These are phyloP conservation scores for Sequoia sempervirens DNA, from an alignment of 75 land plant genomes.

Conservation along the genomic window DNA sequence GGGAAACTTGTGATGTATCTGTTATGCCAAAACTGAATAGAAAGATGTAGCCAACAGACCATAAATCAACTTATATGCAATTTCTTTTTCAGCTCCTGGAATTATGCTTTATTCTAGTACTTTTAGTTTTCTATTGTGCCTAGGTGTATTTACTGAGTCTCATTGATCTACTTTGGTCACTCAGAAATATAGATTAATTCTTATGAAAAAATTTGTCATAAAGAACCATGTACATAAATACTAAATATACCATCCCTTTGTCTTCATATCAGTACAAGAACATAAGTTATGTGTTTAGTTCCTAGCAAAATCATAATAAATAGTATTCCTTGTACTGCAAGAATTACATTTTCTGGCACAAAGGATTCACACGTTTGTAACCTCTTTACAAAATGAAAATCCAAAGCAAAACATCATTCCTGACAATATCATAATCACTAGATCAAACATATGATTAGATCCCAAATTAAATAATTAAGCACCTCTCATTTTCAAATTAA, in stretches of 20 bases:
- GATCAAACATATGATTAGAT: not conserved
- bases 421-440: not conserved
- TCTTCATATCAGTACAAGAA: not conserved
- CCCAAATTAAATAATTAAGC: not conserved
- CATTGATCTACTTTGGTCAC: not conserved
- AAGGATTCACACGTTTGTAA: not conserved
- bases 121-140: not conserved
- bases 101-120: not conserved
- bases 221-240: no score
- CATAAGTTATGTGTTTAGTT: not conserved
- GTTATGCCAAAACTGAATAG: no score
- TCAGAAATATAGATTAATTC: no score
- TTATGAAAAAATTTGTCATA: not conserved
- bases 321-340: not conserved
- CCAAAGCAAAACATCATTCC: not conserved
- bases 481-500: not conserved
- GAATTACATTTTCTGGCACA: not conserved
- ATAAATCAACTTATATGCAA: not conserved
- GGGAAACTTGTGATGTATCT: not conserved
- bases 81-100: not conserved
- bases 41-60: not conserved
- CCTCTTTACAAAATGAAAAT: not conserved
- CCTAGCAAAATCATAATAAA: not conserved
- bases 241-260: not conserved
- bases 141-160: not conserved